phyloP scores from a whole-genome alignment of 2,329 filamentous ascomycete genomes.

The Sarocladium brachiariae region DNA sequence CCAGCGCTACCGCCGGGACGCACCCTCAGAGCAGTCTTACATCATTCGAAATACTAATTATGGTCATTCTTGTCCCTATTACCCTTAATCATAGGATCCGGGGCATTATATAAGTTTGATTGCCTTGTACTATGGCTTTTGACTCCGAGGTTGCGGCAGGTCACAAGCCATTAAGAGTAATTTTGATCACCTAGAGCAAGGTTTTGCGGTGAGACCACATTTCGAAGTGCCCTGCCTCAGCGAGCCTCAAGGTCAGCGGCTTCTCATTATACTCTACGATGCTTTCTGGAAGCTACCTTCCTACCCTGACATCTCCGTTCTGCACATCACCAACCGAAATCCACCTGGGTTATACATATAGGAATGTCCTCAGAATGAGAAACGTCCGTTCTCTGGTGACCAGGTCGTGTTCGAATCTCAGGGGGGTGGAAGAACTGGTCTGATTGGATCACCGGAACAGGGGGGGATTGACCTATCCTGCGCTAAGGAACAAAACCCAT shows the following conservation, averaged over 20 bases:
- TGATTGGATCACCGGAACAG: conserved; percentile 13
- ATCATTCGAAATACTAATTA: not conserved
- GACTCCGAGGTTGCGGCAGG: no score
- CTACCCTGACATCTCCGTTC: not conserved
- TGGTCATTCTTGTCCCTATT: not conserved
- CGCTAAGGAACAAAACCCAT: conserved; percentile 13
- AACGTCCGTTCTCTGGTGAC: not conserved
- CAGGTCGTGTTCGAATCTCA: conserved; percentile 10
- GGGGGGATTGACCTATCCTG: conserved; percentile 14
- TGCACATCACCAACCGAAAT: not conserved
- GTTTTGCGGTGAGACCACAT: no score
- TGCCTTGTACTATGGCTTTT: not conserved
- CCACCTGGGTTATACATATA: no score
- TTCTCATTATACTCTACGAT: not conserved
- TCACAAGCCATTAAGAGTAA: not conserved
- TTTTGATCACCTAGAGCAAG: not conserved
- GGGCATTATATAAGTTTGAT: not conserved
- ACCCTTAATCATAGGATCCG: not conserved
- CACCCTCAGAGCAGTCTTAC: no score
- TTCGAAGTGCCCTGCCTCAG: no score
- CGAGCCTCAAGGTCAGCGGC: no score
- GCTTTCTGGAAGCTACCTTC: not conserved
- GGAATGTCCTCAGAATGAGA: not conserved
- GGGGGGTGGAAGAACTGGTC: conserved; percentile 9
- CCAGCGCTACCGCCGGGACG: no score